Conservation (phyloP, 1,284 basidiomycete genomes). For the Pseudozyma sp. region DNA sequence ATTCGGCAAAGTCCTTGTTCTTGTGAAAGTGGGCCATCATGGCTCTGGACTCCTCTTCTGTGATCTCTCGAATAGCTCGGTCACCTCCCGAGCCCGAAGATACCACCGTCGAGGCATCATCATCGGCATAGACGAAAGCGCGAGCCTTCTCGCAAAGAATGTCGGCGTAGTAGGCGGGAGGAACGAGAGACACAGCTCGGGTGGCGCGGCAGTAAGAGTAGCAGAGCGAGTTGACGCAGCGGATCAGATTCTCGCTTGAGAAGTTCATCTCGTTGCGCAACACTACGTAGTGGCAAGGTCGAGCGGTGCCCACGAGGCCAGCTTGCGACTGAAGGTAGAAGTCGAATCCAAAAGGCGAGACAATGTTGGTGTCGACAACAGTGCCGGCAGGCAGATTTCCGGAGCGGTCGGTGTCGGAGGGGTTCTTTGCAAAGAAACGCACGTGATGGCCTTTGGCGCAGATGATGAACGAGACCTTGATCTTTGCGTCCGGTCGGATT, state of each 20-base stretch:
- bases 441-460: constrained; percentile 69
- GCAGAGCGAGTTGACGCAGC: constrained; percentile 68
- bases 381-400: constrained; percentile 71
- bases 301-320: constrained; percentile 68
- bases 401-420: constrained; percentile 64
- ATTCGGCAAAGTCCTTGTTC: constrained; percentile 20
- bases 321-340: constrained; percentile 62
- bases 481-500: constrained; percentile 65
- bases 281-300: constrained; percentile 70
- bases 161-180: constrained; percentile 71
- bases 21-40: constrained; percentile 30
- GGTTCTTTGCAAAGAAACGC: constrained; percentile 69
- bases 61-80: constrained; percentile 4
- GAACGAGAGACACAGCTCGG: constrained; percentile 69
- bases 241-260: constrained; percentile 51
- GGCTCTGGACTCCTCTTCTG: constrained; percentile 22
- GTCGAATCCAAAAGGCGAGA: constrained; percentile 71
- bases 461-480: constrained; percentile 60
- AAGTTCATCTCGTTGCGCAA: constrained; percentile 69
- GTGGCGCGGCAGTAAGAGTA: constrained; percentile 70
- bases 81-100: constrained; percentile 15
- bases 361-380: constrained; percentile 69
- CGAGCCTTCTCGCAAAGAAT: constrained; percentile 70
- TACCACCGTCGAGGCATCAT: constrained; percentile 14
- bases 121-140: constrained; percentile 67